phyloP scores from a whole-genome alignment of 140 eudicot species.

The Oenanthe javanica region DNA sequence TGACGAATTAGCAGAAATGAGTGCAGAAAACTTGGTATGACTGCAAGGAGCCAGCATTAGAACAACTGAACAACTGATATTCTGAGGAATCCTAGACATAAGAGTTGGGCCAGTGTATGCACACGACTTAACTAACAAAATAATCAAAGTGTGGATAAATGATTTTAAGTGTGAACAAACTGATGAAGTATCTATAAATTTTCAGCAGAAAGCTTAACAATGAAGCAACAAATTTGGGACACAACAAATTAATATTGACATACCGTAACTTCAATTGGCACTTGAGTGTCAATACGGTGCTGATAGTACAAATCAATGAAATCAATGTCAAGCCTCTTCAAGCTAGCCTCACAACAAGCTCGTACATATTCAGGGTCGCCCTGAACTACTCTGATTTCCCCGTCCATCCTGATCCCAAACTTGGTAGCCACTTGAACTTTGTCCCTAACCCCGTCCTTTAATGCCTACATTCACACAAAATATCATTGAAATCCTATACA shows the following conservation, averaged over 20 bases:
- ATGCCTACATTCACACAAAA: not conserved
- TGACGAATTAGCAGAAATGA: too few relatives aligned
- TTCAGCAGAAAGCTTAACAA: not conserved
- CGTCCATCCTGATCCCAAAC: constrained; percentile 5
- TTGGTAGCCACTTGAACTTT: constrained; percentile 7
- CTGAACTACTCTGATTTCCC: not conserved
- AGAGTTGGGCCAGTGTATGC: too few relatives aligned
- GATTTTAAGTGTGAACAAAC: too few relatives aligned
- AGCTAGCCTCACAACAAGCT: not conserved
- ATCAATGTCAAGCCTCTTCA: constrained; percentile 5
- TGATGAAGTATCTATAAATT: not conserved
- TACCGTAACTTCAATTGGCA: constrained; percentile 9
- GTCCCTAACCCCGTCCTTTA: not conserved
- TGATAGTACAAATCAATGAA: not conserved
- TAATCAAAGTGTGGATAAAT: not conserved
- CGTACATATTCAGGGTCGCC: not conserved
- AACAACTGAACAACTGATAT: too few relatives aligned
- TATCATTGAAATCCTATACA: not conserved
- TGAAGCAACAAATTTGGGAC: not conserved
- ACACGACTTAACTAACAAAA: too few relatives aligned
- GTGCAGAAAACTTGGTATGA: too few relatives aligned
- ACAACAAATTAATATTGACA: not conserved
- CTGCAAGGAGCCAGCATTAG: too few relatives aligned
- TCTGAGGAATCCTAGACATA: too few relatives aligned
- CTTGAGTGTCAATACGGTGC: not conserved